Conservation (phyloP, 1,284 basidiomycete genomes). For the Heterobasidion occidentale region DNA sequence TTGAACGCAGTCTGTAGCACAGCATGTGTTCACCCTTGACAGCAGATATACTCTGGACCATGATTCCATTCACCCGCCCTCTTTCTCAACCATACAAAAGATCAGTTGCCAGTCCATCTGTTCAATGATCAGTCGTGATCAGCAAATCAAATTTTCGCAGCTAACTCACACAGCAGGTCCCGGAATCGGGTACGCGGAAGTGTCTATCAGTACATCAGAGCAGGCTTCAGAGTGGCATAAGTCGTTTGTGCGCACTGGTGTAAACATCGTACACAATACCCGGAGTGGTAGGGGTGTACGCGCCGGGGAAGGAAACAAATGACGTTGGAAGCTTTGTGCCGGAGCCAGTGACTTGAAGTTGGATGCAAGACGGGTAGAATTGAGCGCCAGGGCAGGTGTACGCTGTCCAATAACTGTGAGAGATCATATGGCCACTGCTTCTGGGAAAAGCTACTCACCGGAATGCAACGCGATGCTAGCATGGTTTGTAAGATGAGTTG, state of each 20-base stretch:
- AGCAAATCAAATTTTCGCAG: not conserved
- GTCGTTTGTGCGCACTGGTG: slow-evolving; percentile 19
- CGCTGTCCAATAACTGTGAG: slow-evolving; percentile 10
- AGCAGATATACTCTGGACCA: too few relatives aligned
- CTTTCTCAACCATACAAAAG: not conserved
- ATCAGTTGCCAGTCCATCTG: not conserved
- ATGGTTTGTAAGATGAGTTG: not conserved
- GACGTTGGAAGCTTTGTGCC: slow-evolving; percentile 38
- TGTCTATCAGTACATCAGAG: slow-evolving; percentile 13
- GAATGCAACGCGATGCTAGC: slow-evolving; percentile 32
- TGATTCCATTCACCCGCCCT: too few relatives aligned
- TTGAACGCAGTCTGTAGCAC: too few relatives aligned
- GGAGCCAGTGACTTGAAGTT: slow-evolving; percentile 41
- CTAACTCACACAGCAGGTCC: slow-evolving; percentile 29
- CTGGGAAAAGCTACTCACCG: slow-evolving; percentile 18
- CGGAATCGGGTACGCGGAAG: slow-evolving; percentile 31
- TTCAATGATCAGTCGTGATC: not conserved
- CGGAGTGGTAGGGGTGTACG: slow-evolving; percentile 38
- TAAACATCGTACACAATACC: slow-evolving; percentile 34
- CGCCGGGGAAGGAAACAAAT: slow-evolving; percentile 45
- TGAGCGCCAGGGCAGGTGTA: slow-evolving; percentile 27
- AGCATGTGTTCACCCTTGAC: too few relatives aligned
- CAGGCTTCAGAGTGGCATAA: slow-evolving; percentile 10
- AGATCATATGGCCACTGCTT: not conserved
- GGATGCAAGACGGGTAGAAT: slow-evolving; percentile 42